Evolutionary conservation across 1,284 basidiomycete genomes (phyloP).

Genomic region (Cronartium ribicola): DNA sequence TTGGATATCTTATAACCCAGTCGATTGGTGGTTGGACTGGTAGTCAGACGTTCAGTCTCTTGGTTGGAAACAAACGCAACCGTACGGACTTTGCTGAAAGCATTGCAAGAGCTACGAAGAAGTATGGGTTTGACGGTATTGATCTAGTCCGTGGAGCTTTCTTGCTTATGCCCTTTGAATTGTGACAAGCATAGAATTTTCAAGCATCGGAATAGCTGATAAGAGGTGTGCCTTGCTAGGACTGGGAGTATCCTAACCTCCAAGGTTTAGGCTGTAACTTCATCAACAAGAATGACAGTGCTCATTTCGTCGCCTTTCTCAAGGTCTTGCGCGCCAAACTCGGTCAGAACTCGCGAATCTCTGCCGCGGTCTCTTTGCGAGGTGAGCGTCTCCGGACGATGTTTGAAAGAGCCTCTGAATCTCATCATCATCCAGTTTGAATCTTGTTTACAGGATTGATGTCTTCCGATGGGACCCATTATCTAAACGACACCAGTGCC

Average conservation of each 20-base stretch:
- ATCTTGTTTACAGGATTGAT: conserved; percentile 8
- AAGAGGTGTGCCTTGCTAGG: neutral
- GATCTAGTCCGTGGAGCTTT: conserved; percentile 11
- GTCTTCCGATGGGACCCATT: conserved; percentile 16
- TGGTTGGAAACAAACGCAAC: conserved; percentile 17
- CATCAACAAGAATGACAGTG: conserved; percentile 15
- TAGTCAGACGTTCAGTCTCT: conserved; percentile 22
- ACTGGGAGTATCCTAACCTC: conserved; percentile 40
- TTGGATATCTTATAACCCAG: neutral
- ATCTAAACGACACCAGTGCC: conserved; percentile 19
- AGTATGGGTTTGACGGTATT: conserved; percentile 21
- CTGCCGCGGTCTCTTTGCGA: conserved; percentile 27
- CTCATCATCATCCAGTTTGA: too few species aligned
- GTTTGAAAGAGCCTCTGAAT: too few species aligned
- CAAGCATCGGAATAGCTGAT: too few species aligned
- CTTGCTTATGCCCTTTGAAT: too few species aligned
- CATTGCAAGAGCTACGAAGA: conserved; percentile 6
- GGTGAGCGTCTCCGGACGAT: neutral
- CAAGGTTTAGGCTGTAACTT: conserved; percentile 38
- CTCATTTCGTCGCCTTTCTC: conserved; percentile 22
- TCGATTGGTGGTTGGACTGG: conserved; percentile 35
- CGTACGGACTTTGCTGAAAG: conserved; percentile 19
- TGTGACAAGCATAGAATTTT: too few species aligned
- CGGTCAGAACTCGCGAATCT: conserved; percentile 11
- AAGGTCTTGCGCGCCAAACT: conserved; percentile 18